Base-by-base conservation (phyloP, 1,284 basidiomycete species). In the Cryptococcus maquisensis region DNA sequence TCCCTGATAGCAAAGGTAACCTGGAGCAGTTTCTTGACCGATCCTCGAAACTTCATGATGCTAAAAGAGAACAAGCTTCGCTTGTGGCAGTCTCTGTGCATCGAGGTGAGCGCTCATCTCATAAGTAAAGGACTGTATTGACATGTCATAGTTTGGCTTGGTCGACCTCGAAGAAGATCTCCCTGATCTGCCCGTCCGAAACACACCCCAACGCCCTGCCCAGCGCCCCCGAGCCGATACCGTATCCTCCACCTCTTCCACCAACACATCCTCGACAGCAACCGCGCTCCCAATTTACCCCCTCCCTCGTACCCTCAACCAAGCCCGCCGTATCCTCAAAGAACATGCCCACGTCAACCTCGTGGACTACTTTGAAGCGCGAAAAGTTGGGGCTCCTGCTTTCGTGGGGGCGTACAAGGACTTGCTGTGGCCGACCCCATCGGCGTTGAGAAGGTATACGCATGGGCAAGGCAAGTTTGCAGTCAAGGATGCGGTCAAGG, bases 21-120 rank as follows among this genome's bases (percentile, higher is more conserved):
- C 39, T 26, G n/a, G 26, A 15, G 13, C 32, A 71, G 69, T 23
- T 69, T 69, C 54, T 45, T 69, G 4, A 47, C 47, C 21, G 57
- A 66, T 24, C 54, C 64, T 1, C 32, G 38, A 15, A 51, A 45
- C 9, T 70, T 66, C 47, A 67, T 62, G 53, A 51, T 55, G 13
- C 59, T 60, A 36, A 58, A 62, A 46, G 62, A 56, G 8, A 72
- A 73, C 55, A 72, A 72, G 53, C 60, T 75, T 9, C 60, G 65
- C 13, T 55, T 75, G 9, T 75, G 71, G 71, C 73, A 74, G 52
- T 62, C 73, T 1, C 57, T 75, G 23, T 73, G 71, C 45, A 59
- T 72, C 43, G 72, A 75, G 59, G 71, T 73, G 43, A 56, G 71
- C 49, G 15, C 6, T 35, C 32, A 32, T 8, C 18, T 36, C 7